phyloP scores from a whole-genome alignment of 1,284 basidiomycete species.

The Pseudozyma tsukubaensis region DNA sequence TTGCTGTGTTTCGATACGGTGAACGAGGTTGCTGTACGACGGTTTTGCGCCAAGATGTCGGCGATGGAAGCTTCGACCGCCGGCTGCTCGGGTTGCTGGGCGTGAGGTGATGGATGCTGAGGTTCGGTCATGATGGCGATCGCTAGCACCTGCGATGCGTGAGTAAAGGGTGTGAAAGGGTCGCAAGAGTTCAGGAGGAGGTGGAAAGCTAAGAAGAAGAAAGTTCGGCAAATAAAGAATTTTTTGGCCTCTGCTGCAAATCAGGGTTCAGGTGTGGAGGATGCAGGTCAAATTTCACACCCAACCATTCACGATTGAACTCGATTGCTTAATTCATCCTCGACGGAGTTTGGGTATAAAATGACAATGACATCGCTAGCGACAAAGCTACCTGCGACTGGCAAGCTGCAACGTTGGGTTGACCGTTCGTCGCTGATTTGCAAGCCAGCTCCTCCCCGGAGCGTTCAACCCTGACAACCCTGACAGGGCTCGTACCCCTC shows the following conservation, averaged over 20 bases:
- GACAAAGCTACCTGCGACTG: slow-evolving; percentile 15
- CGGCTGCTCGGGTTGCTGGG: slow-evolving; percentile 11
- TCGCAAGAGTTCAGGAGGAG: background rate
- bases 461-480: slow-evolving; percentile 31
- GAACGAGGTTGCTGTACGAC: slow-evolving; percentile 51
- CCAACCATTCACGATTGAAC: background rate
- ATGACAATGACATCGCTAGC: background rate
- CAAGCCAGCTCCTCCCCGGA: slow-evolving; percentile 41
- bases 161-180: no score
- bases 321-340: background rate
- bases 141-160: no score
- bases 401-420: slow-evolving; percentile 42
- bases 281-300: background rate
- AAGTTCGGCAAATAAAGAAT: no score
- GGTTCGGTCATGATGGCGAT: background rate
- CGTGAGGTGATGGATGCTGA: slow-evolving; percentile 14
- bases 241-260: no score
- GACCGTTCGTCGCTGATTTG: slow-evolving; percentile 25
- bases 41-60: slow-evolving; percentile 44
- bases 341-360: slow-evolving; percentile 1
- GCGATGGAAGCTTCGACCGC: slow-evolving; percentile 32
- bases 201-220: background rate
- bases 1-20: slow-evolving; percentile 58
- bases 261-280: no score
- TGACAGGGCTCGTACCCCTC: slow-evolving; percentile 31